Conservation (phyloP, 371 early-diverging fungal genomes). For the Mucor irregularis region DNA sequence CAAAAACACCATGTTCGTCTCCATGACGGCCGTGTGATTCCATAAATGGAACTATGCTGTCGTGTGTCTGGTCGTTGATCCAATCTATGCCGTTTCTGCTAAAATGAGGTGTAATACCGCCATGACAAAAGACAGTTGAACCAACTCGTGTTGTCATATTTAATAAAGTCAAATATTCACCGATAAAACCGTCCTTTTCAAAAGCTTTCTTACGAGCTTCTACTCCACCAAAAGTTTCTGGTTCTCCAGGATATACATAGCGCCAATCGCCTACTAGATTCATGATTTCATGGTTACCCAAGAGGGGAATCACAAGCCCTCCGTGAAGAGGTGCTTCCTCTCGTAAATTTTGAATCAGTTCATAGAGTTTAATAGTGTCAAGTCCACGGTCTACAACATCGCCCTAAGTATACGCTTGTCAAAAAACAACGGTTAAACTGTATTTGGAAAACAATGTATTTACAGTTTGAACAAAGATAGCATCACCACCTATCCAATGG, state of each 20-base stretch:
- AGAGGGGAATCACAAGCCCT: conserved; percentile 57
- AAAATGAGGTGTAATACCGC: conserved; percentile 62
- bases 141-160: conserved; percentile 66
- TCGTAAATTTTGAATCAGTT: conserved; percentile 56
- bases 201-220: conserved; percentile 57
- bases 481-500: conserved; percentile 67
- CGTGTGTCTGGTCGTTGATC: conserved; percentile 54
- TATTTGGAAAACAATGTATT: neutral
- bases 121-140: conserved; percentile 74
- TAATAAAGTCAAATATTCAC: conserved; percentile 52
- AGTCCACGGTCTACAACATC: conserved; percentile 76
- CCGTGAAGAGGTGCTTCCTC: conserved; percentile 61
- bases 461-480: conserved; percentile 57
- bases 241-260: conserved; percentile 71
- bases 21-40: conserved; percentile 24
- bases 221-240: conserved; percentile 62
- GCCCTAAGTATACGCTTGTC: conserved; percentile 42
- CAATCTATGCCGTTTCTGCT: conserved; percentile 54
- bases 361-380: conserved; percentile 71
- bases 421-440: neutral
- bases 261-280: conserved; percentile 70
- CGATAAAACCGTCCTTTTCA: conserved; percentile 66
- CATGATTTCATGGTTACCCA: conserved; percentile 80
- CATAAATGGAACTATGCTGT: conserved; percentile 34
- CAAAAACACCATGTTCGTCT: conserved; percentile 42